A percentile compares a stretch with the other conserved stretches of the same genome.
Evolutionary conservation across 768 basidiomycete genomes (phyloP).

Genomic region (Lepiota venenata): DNA sequence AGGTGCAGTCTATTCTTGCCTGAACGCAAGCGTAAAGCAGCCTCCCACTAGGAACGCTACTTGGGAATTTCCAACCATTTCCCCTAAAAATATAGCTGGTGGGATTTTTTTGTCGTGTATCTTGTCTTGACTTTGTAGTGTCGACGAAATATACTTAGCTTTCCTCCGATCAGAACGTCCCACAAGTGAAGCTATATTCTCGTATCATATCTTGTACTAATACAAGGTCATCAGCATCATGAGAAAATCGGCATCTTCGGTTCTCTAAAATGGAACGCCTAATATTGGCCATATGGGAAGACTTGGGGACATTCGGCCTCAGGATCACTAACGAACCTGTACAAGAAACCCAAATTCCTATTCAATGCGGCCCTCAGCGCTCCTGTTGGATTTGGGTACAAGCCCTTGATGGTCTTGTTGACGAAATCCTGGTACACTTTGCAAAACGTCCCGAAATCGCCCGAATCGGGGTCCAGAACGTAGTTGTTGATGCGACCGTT

Average conservation of each 20-base stretch:
- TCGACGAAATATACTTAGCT: background rate
- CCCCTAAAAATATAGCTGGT: background rate
- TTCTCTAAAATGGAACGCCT: background rate
- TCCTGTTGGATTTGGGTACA: constrained; percentile 17
- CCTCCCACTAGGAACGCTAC: background rate
- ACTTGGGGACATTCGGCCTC: background rate
- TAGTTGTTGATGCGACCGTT: constrained; percentile 12
- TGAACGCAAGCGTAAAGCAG: background rate
- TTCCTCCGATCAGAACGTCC: background rate
- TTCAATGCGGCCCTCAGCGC: constrained; percentile 7
- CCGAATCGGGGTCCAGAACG: constrained; percentile 10
- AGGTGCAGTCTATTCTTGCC: background rate
- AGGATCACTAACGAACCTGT: background rate
- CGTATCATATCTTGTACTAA: too few relatives aligned
- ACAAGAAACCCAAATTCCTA: constrained; percentile 11
- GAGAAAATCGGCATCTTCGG: too few relatives aligned
- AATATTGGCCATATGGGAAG: constrained; percentile 9
- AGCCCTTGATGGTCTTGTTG: constrained; percentile 12
- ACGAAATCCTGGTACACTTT: constrained; percentile 15
- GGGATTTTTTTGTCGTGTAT: too few relatives aligned
- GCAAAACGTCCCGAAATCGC: constrained; percentile 12
- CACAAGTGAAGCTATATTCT: too few relatives aligned
- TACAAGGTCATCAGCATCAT: too few relatives aligned
- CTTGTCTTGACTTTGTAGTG: background rate
- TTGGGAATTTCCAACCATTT: background rate